Percentiles rank a stretch among this genome's conserved stretches.
phyloP scores from a whole-genome alignment of 495 filamentous ascomycete genomes.

The Trichoderma reesei region DNA sequence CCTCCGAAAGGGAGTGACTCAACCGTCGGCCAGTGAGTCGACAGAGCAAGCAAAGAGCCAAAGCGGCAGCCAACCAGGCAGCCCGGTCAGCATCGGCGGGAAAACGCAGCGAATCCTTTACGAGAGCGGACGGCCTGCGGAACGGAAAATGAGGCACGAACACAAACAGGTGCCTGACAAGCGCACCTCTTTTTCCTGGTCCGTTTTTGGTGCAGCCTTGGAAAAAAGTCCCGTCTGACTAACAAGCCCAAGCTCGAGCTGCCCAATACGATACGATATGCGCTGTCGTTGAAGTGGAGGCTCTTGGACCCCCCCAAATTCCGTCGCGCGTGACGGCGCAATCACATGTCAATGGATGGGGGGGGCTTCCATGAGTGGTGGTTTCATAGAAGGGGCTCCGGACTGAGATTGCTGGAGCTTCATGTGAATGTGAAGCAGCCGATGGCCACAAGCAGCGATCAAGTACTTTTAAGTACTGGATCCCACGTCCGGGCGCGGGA shows the following conservation, averaged over 20 bases:
- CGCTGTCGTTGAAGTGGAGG: background rate
- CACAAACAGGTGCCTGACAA: background rate
- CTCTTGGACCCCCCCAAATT: background rate
- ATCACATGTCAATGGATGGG: background rate
- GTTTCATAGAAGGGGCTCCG: too few species aligned
- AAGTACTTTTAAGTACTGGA: background rate
- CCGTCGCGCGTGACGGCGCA: background rate
- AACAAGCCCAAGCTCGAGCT: background rate
- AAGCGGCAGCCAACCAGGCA: conserved; percentile 7
- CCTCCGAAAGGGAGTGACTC: background rate
- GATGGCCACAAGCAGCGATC: too few species aligned
- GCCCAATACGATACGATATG: too few species aligned
- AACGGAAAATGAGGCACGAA: background rate
- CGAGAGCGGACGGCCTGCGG: background rate
- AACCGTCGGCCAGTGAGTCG: conserved; percentile 5
- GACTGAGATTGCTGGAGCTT: too few species aligned
- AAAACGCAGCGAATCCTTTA: background rate
- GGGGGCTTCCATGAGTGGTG: too few species aligned
- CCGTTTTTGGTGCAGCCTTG: background rate
- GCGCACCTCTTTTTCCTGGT: background rate
- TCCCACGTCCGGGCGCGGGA: background rate
- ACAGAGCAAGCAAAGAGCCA: background rate
- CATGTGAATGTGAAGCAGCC: too few species aligned
- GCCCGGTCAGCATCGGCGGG: background rate
- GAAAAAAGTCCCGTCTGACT: background rate